Conservation (phyloP, 345 rosid genomes). For the Citrus mangshanensis region DNA sequence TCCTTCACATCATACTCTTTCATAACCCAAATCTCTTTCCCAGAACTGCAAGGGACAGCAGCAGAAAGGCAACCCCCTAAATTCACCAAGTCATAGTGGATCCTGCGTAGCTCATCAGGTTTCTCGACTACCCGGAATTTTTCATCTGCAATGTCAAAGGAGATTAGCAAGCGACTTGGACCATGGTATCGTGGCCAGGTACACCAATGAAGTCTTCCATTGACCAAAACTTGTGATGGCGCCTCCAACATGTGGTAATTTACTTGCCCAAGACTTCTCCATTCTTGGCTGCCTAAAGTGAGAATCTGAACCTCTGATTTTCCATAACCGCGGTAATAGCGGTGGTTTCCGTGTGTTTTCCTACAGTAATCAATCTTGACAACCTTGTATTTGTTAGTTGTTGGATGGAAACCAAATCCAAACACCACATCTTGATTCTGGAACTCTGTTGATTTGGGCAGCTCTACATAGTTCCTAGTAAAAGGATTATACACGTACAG, state of each 20-base stretch:
- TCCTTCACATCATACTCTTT: slow-evolving; percentile 23
- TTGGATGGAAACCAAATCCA: slow-evolving; percentile 44
- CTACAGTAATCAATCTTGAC: slow-evolving; percentile 31
- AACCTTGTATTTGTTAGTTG: slow-evolving; percentile 33
- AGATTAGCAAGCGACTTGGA: slow-evolving; percentile 10
- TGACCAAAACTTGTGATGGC: slow-evolving; percentile 6
- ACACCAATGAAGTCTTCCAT: slow-evolving; percentile 1
- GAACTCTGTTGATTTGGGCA: slow-evolving; percentile 30
- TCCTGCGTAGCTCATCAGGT: slow-evolving; percentile 10
- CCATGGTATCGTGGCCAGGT: background rate
- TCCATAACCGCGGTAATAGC: background rate
- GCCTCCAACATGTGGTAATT: background rate
- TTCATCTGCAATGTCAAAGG: slow-evolving; percentile 26
- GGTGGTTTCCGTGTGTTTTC: background rate
- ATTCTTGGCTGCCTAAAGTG: slow-evolving; percentile 28
- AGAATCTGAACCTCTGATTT: slow-evolving; percentile 38
- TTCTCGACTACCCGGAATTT: slow-evolving; percentile 18
- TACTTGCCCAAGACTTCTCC: slow-evolving; percentile 24
- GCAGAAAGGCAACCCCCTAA: slow-evolving; percentile 29
- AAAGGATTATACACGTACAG: slow-evolving; percentile 41
- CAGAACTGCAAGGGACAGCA: background rate
- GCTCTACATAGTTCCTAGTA: slow-evolving; percentile 23
- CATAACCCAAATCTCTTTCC: slow-evolving; percentile 25
- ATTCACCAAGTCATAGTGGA: background rate
- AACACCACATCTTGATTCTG: slow-evolving; percentile 29